These are phyloP conservation scores for Albatrellus sp. DNA, from an alignment of 1,284 basidiomycete species.

Conservation along the genomic window DNA sequence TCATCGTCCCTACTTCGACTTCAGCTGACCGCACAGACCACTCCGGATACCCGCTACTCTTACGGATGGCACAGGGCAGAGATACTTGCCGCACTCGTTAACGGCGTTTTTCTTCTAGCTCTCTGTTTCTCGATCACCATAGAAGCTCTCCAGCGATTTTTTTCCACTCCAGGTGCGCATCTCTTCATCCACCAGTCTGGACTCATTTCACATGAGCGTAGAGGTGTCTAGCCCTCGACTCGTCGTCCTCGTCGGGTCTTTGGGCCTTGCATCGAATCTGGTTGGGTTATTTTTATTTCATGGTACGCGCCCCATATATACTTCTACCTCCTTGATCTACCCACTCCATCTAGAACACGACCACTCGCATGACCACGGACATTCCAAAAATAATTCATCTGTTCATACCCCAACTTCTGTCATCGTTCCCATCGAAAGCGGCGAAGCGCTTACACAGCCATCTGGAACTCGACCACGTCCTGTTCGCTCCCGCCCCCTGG, in stretches of 20 bases:
- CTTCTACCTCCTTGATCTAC: conserved; percentile 1
- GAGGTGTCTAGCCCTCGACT: conserved; percentile 85
- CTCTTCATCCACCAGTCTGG: not conserved
- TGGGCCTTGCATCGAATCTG: conserved; percentile 87
- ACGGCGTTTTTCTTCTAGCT: conserved; percentile 93
- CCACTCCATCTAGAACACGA: conserved; percentile 44
- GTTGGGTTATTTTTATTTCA: conserved; percentile 94
- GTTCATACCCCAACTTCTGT: conserved; percentile 19
- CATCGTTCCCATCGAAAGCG: conserved; percentile 7
- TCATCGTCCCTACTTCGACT: conserved; percentile 1
- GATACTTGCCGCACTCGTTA: conserved; percentile 89
- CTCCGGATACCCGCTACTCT: conserved; percentile 59
- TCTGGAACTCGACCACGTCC: not conserved
- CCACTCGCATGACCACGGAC: conserved; percentile 30
- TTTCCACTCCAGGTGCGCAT: conserved; percentile 64
- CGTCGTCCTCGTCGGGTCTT: conserved; percentile 82
- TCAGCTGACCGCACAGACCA: conserved; percentile 44
- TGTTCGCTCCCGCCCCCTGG: conserved; percentile 3
- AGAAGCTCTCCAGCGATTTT: conserved; percentile 87
- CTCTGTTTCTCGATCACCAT: conserved; percentile 93
- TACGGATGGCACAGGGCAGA: conserved; percentile 99
- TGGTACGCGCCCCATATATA: conserved; percentile 32
- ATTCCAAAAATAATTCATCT: conserved; percentile 12
- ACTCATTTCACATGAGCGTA: conserved; percentile 18
- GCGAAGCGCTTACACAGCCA: not conserved